Evolutionary conservation across 371 early-diverging fungal species (phyloP), one percentile per base, ranked within the genome.

Genomic region (Blakeslea trispora): DNA sequence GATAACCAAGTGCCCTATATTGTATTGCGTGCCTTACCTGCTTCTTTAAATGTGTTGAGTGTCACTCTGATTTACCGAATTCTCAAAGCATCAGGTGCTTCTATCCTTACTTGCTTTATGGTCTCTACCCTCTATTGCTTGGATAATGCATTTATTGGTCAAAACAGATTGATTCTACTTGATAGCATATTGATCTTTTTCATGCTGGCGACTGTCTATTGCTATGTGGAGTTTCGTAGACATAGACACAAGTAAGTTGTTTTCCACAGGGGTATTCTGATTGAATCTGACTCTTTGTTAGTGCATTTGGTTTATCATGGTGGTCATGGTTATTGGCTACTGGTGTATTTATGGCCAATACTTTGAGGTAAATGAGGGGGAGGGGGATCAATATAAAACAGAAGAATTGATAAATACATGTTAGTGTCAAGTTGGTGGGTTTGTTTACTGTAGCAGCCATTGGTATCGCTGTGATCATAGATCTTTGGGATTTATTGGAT

Each of bases 181-280:
- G 98, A 98, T 64, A 83, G 93, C 21, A 86, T 89, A 54, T 69
- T 98, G 42, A 79, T 97, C 24, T 86, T 96, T 50, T 96, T 92
- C 56, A 88, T 84, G 24, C 82, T 88, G 0, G 65, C 81, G 44
- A 84, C 93, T 0, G 66, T 83, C 7, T 84, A 91, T 72, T 75
- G 79, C 47, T 97, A 93, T 91, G 71, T 85, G 45, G 75, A 82
- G 57, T 97, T 96, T 63, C 83, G 82, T 50, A 83, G 87, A 48
- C 69, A 82, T 41, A 63, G 87, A 35, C 17, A 56, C 32, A 13
- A 19, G 90, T 40, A 23, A 51, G 21, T 35, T 75, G 2, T 70
- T 64, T 43, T 74, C 44, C 49, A 9, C 21, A 21, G 11, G 11
- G 11, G 6, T 28, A 46, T 13, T 5, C 7, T 18, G 5, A 5